Base-by-base conservation (phyloP, 2,329 filamentous ascomycete species). In the Cryoendolithus antarcticus region DNA sequence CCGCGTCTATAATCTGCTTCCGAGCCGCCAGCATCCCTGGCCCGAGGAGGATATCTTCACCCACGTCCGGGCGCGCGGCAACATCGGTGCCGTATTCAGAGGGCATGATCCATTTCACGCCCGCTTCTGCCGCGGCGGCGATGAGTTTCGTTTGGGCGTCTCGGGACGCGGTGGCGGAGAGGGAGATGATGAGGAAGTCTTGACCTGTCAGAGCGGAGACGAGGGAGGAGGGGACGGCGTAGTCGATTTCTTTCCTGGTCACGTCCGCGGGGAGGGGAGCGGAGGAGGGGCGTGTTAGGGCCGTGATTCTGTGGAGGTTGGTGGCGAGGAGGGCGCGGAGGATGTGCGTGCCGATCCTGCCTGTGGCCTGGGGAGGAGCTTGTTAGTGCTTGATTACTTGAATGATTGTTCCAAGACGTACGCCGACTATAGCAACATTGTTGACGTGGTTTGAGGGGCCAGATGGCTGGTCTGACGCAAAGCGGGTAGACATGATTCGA, bases 211-310 rank as follows among this genome's bases (percentile, higher is more conserved):
- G 40, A 9, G 53, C 53, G 6, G 32, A 12, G 9, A 55, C 49
- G 9, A 55, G 46, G 29, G 38, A 44, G 4, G 34, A 35, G 9
- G 48, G 47, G 35, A 46, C 34, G 35, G 42, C 29, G 44, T 54
- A 54, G 48, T 56, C 44, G 35, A 51, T 49, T 37, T 50, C 41
- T 30, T 45, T 46, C 33, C 49, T 34, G 3, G 31, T 34, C 19
- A 57, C 35, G 34, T 38, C 49, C 21, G 29, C 15, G 19, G 48
- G 48, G 10, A 46, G 43, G 40, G 24, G 46, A 31, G 71, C 74
- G 10, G 45, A 59, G 57, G 55, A 62, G 46, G 47, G 58, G 11
- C 63, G 62, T 13, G 61, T 59, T 30, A 66, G 49, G 35, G 62
- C 58, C 1, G 62, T 63, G 38, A 65, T 43, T 9, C 44, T 50